phyloP scores from a whole-genome alignment of 2,329 filamentous ascomycete species.

The Aspergillus arachidicola region DNA sequence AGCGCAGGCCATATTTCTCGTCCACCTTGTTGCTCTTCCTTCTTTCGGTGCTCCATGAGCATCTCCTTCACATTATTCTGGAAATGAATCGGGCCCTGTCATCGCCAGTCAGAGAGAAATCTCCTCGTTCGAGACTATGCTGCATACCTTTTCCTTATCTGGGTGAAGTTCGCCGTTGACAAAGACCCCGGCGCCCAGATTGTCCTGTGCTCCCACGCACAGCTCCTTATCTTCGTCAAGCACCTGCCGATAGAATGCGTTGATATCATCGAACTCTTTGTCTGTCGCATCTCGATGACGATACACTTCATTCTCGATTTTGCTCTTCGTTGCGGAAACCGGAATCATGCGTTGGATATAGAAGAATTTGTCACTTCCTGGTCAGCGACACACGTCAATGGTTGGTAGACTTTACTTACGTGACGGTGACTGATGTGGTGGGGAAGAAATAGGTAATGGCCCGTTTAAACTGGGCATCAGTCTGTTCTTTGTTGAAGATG shows the following conservation, averaged over 20 bases:
- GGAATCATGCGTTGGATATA: constrained; percentile 66
- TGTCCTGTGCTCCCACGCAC: constrained; percentile 60
- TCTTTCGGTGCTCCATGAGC: constrained; percentile 48
- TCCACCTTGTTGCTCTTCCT: constrained; percentile 44
- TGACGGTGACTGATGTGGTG: constrained; percentile 33
- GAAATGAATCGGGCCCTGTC: constrained; percentile 52
- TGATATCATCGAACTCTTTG: constrained; percentile 60
- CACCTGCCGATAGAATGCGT: constrained; percentile 63
- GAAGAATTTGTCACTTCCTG: constrained; percentile 55
- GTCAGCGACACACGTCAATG: not conserved
- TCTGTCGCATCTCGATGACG: constrained; percentile 61
- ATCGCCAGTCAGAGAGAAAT: not conserved
- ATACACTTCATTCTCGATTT: constrained; percentile 65
- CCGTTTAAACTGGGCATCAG: constrained; percentile 47
- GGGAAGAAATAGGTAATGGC: constrained; percentile 35
- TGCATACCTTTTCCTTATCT: constrained; percentile 54
- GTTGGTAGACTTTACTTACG: constrained; percentile 23
- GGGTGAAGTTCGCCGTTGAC: constrained; percentile 66
- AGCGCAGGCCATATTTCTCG: constrained; percentile 55
- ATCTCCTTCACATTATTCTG: constrained; percentile 53
- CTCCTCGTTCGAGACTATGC: not conserved
- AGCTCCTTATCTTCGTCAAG: constrained; percentile 66
- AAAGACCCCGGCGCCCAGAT: constrained; percentile 62
- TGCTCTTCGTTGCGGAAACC: constrained; percentile 51
- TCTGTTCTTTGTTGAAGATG: constrained; percentile 51